Evolutionary conservation across 371 early-diverging fungal genomes (phyloP), one percentile per base, ranked within the genome.

Genomic region (Mucor mucedo): DNA sequence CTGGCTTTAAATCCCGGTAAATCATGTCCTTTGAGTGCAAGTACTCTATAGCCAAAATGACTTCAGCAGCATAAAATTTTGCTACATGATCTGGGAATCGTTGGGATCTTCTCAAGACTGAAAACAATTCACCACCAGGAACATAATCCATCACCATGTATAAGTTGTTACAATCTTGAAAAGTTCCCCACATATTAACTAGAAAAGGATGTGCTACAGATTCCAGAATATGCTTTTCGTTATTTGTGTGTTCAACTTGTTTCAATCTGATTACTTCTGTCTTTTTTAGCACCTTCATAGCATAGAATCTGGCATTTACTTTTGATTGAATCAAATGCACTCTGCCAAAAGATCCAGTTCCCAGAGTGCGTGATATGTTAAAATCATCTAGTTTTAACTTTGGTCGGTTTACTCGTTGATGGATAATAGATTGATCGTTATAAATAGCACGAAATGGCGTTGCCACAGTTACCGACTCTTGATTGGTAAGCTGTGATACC

Each of bases 261-360:
- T 96, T 96, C 73, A 95, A 91, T 40, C 92, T 85, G 39, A 96
- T 89, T 86, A 98, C 92, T 60, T 95, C 94, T 9, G 89, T 87
- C 70, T 97, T 98, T 55, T 91, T 90, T 29, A 98, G 72, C 4
- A 95, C 88, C 72, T 98, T 98, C 67, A 97, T 93, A 7, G 98
- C 98, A 74, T 91, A 98, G 45, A 91, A 83, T 48, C 95, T 94
- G 50, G 88, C 82, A 7, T 95, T 97, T 1, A 91, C 84, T 52
- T 85, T 86, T 57, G 95, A 95, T 57, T 85, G 82, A 0, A 93
- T 91, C 10, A 97, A 69, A 62, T 93, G 96, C 16, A 97, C 98
- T 9, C 98, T 92, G 14, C 99, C 99, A 86, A 99, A 99, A 1
- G 99, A 96, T 11, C 99, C 99, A 1, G 98, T 97, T 10, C 99